Percentiles rank a stretch among this genome's conserved stretches.
These are phyloP conservation scores for Neurospora tetraspora DNA, from an alignment of 495 filamentous ascomycete species.

Conservation along the genomic window DNA sequence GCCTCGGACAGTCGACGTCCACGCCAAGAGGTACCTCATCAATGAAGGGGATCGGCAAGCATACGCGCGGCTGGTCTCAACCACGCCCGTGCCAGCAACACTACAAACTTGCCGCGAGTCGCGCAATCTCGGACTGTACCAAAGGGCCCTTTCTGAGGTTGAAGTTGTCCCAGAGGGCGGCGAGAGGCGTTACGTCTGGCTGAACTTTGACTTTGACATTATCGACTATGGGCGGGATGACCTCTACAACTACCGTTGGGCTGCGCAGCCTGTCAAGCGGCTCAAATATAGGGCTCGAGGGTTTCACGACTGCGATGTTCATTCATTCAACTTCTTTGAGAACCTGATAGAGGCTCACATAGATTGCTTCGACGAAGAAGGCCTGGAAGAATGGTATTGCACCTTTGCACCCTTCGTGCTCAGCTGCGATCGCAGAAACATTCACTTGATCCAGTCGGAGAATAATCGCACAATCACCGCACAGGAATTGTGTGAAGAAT, in stretches of 20 bases:
- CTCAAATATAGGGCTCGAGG: neutral
- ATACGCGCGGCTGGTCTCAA: neutral
- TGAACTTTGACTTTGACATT: neutral
- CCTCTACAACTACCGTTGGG: neutral
- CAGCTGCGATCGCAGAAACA: neutral
- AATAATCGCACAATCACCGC: neutral
- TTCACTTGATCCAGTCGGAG: neutral
- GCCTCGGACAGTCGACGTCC: neutral
- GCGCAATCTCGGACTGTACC: neutral
- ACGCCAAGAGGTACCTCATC: neutral
- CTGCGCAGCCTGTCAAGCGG: neutral
- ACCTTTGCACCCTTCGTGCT: neutral
- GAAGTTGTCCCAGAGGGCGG: neutral
- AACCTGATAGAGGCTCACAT: neutral
- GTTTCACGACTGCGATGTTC: neutral
- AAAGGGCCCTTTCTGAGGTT: neutral
- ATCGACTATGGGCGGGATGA: neutral
- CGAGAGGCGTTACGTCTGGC: neutral
- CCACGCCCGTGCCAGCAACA: neutral
- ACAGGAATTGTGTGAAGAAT: neutral
- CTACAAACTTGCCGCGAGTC: neutral
- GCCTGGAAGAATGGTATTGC: neutral
- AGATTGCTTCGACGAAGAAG: neutral
- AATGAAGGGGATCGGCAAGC: neutral
- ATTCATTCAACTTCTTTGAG: neutral